phyloP scores from a whole-genome alignment of 208 protist species.

The Trichomonas vaginalis region DNA sequence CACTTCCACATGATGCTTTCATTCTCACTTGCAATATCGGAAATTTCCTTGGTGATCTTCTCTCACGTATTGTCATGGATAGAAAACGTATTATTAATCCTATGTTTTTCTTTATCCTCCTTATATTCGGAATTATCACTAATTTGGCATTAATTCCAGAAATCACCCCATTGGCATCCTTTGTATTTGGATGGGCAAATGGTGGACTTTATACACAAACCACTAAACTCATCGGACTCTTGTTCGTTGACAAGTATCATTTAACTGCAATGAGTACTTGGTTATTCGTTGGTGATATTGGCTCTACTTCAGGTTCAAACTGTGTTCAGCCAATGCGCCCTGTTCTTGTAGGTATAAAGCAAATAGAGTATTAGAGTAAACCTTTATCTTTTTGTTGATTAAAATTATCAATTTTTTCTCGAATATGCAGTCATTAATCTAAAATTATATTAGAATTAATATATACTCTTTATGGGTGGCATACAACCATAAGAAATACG shows the following conservation, averaged over 20 bases:
- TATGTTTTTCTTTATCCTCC: not conserved
- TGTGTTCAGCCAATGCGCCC: not conserved
- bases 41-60: not conserved
- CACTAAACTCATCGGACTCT: not conserved
- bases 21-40: not conserved
- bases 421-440: too few relatives aligned
- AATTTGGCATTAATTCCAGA: not conserved
- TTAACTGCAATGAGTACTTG: not conserved
- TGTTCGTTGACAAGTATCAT: not conserved
- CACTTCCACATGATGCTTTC: not conserved
- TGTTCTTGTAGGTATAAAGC: too few relatives aligned
- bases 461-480: too few relatives aligned
- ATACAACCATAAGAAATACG: too few relatives aligned
- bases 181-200: not conserved
- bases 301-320: not conserved
- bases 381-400: too few relatives aligned
- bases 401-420: too few relatives aligned
- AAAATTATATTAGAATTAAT: too few relatives aligned
- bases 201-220: not conserved
- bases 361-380: too few relatives aligned
- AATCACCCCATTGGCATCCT: not conserved
- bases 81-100: not conserved
- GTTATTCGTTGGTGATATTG: not conserved
- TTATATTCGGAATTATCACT: not conserved
- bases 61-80: not conserved